phyloP scores from a whole-genome alignment of 2,329 filamentous ascomycete species.

The Trichoderma atroviride region DNA sequence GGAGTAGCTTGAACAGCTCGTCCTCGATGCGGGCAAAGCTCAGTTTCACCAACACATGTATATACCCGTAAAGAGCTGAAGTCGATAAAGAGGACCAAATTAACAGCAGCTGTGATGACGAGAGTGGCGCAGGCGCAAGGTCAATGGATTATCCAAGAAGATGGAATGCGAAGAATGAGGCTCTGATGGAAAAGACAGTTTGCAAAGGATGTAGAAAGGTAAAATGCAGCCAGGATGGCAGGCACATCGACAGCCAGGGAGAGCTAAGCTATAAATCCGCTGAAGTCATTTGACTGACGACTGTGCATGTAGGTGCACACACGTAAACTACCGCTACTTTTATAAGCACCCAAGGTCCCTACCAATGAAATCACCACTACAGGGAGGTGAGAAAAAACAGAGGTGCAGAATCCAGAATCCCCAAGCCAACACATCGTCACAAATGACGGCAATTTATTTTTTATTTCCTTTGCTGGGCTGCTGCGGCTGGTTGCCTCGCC shows the following conservation, averaged over 20 bases:
- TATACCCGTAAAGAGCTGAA: not conserved
- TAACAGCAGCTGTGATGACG: not conserved
- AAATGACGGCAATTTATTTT: not conserved
- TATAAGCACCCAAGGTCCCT: not conserved
- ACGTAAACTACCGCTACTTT: not conserved
- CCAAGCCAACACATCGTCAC: not conserved
- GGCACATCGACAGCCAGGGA: not conserved
- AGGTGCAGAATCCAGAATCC: not conserved
- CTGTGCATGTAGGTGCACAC: not conserved
- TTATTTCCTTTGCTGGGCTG: not conserved
- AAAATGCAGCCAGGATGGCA: not conserved
- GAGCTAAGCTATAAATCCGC: not conserved
- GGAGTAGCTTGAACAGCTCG: not conserved
- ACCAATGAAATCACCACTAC: not conserved
- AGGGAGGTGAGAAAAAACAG: not conserved
- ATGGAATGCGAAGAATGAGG: not conserved
- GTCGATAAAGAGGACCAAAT: not conserved
- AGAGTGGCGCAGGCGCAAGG: not conserved
- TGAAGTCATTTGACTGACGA: not conserved
- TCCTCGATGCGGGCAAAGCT: not conserved
- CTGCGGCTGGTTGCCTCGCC: conserved; percentile 12
- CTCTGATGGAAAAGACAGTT: not conserved
- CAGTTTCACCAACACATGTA: not conserved
- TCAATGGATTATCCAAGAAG: not conserved
- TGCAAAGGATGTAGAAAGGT: not conserved